phyloP scores from a whole-genome alignment of 768 basidiomycete species.

The Mycena belliarum region DNA sequence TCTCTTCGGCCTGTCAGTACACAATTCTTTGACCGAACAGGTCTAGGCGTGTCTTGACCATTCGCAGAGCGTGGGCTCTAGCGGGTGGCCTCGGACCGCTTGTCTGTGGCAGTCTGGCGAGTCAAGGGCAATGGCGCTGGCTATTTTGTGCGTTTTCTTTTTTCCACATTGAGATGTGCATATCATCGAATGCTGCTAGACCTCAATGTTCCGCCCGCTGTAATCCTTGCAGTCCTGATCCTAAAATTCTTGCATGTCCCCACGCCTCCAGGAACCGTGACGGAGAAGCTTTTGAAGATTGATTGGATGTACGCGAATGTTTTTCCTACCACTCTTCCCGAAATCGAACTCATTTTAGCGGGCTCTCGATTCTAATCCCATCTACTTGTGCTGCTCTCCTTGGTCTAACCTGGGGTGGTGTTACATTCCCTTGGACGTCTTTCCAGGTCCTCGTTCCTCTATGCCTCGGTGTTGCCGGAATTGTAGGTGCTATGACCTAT shows the following conservation, averaged over 20 bases:
- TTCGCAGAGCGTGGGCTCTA: constrained; percentile 33
- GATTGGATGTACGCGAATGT: constrained; percentile 47
- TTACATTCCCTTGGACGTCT: constrained; percentile 41
- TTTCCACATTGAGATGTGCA: too few species aligned
- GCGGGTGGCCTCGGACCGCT: constrained; percentile 35
- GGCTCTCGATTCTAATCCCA: constrained; percentile 34
- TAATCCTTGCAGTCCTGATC: constrained; percentile 28
- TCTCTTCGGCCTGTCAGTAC: constrained; percentile 31
- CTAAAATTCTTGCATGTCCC: constrained; percentile 34
- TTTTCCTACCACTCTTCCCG: too few species aligned
- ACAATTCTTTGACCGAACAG: neutral
- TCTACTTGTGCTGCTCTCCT: constrained; percentile 30
- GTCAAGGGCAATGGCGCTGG: constrained; percentile 39
- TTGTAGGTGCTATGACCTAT: constrained; percentile 37
- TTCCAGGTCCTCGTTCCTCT: constrained; percentile 42
- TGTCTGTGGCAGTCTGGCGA: constrained; percentile 35
- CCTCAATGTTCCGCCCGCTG: constrained; percentile 40
- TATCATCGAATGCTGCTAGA: constrained; percentile 22
- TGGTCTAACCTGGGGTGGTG: constrained; percentile 45
- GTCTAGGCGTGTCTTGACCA: neutral
- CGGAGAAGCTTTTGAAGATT: constrained; percentile 35
- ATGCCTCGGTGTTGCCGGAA: constrained; percentile 37
- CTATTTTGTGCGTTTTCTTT: constrained; percentile 33
- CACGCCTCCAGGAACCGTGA: constrained; percentile 32
- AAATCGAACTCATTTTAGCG: too few species aligned